Evolutionary conservation across 2,329 filamentous ascomycete species (phyloP), one percentile per base, ranked within the genome.

Genomic region (Xylaria polymorpha): DNA sequence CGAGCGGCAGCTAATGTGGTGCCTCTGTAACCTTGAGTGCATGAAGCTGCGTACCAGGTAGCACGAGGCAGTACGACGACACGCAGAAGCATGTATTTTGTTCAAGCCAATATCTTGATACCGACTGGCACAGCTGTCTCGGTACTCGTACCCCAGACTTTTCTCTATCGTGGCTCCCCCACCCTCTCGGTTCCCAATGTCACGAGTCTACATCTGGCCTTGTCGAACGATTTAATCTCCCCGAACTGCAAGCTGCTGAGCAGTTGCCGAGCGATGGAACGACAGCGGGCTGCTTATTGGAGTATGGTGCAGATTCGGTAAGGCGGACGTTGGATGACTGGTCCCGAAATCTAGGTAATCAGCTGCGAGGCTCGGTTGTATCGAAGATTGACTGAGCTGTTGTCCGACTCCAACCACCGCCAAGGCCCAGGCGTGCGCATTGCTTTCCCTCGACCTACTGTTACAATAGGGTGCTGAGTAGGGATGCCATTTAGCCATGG

Each of bases 121-220:
- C 25, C 43, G 20, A 58, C 15, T 25, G 14, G 55, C 39, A 43
- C 3, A 14, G 37, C 39, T 10, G 22, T 46, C 22, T 61, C 22
- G 56, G 41, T 46, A 37, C 43, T 53, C 48, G 25, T 66, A 61
- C 66, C 56, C 66, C 66, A 32, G 59, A 53, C 37, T 64, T 61
- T 35, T 57, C 32, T 53, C 55, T 56, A 61, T 55, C 39, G 29
- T 39, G 39, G 20, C 39, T 56, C 61, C 46, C 46, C 60, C 55
- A 64, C 60, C 55, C 37, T 59, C 51, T 58, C 35, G 64, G 25
- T 18, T n/a, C 41, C 18, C 14, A 25, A 4, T 41, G 51, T 67
- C 59, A 58, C 64, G 37, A 46, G 65, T 58, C 35, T 51, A 14
- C 58, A 44, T 63, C 35, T 53, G 56, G 56, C 61, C 56, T 61